Evolutionary conservation across 1,284 basidiomycete species (phyloP).

Genomic region (Trichosporon coremiiforme): DNA sequence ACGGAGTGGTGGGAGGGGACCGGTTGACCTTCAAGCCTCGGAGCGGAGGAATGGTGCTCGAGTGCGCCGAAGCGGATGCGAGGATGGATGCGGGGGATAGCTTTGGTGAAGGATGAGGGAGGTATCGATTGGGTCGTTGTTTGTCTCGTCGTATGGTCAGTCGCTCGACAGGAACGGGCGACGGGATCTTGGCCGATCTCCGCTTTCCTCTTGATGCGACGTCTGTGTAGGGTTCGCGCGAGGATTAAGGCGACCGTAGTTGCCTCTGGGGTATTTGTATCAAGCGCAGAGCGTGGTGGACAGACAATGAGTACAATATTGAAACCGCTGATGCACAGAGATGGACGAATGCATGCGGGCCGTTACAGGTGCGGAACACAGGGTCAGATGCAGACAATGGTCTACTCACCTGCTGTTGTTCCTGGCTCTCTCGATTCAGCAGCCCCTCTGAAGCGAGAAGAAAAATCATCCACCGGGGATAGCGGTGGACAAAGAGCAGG

Average conservation of each 20-base stretch:
- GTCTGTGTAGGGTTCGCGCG: neutral
- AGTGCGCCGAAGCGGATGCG: neutral
- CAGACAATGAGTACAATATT: neutral
- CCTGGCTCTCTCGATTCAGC: neutral
- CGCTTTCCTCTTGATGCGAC: neutral
- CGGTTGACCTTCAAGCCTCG: conserved; percentile 9
- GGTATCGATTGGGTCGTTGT: neutral
- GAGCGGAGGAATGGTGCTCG: conserved; percentile 10
- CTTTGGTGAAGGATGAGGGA: neutral
- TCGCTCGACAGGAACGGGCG: neutral
- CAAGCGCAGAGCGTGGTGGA: neutral
- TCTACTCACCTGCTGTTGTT: neutral
- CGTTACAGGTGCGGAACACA: neutral
- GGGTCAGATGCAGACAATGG: neutral
- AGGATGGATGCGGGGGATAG: conserved; percentile 9
- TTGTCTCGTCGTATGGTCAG: conserved; percentile 13
- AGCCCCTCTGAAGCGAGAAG: neutral
- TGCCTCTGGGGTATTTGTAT: neutral
- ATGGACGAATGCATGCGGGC: neutral
- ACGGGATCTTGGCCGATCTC: conserved; percentile 9
- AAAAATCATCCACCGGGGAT: neutral
- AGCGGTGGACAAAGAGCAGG: too few relatives aligned
- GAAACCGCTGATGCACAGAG: neutral
- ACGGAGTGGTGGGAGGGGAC: neutral
- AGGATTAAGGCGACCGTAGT: neutral